These are phyloP conservation scores for Manihot esculenta DNA, from an alignment of 441 rosid genomes.

Conservation along the genomic window DNA sequence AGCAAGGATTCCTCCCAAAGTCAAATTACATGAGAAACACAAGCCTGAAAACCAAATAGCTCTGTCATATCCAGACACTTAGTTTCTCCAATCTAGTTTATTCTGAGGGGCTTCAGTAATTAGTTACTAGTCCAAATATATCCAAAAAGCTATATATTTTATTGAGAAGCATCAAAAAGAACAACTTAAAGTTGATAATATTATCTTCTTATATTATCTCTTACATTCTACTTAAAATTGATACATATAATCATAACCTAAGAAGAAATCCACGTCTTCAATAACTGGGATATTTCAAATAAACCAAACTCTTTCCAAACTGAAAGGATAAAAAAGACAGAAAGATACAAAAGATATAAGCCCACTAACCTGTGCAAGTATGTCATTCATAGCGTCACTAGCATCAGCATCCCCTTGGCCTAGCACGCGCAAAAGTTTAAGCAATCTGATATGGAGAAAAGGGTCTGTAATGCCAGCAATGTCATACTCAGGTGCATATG, in stretches of 20 bases:
- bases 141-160: background rate
- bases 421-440: slow-evolving; percentile 74
- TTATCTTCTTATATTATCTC: background rate
- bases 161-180: background rate
- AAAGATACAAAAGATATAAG: slow-evolving; percentile 16
- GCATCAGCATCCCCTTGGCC: slow-evolving; percentile 98
- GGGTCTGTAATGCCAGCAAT: slow-evolving; percentile 97
- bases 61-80: background rate
- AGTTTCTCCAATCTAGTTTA: slow-evolving; percentile 1
- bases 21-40: background rate
- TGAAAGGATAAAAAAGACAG: background rate
- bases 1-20: background rate
- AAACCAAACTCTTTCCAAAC: background rate
- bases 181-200: background rate
- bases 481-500: slow-evolving; percentile 98
- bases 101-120: background rate
- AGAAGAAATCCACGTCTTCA: slow-evolving; percentile 2
- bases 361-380: slow-evolving; percentile 90
- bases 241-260: background rate
- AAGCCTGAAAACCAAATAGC: slow-evolving; percentile 5
- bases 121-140: background rate
- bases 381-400: slow-evolving; percentile 96
- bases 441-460: slow-evolving; percentile 94
- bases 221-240: background rate
- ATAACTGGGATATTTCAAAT: background rate